Evolutionary conservation across 176 grass and related monocot species (phyloP).

Genomic region (Ampelocalamus luodianensis): DNA sequence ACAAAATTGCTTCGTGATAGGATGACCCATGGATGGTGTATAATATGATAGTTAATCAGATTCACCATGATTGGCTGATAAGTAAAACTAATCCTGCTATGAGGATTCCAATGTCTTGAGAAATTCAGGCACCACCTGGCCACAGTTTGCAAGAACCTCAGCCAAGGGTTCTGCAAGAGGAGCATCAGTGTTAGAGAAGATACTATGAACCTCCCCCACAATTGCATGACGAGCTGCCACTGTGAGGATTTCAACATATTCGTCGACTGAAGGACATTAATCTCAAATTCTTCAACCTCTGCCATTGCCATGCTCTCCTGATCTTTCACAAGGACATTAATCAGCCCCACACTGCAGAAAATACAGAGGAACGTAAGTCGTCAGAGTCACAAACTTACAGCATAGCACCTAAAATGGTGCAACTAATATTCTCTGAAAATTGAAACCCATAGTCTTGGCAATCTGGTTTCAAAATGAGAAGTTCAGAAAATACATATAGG

Average conservation of each 20-base stretch:
- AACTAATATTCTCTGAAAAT: slow-evolving; percentile 11
- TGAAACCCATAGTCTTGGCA: not conserved
- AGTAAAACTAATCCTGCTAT: slow-evolving; percentile 3
- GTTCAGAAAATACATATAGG: not conserved
- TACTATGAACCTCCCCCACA: slow-evolving; percentile 60
- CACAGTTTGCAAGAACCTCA: slow-evolving; percentile 60
- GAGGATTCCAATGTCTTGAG: slow-evolving; percentile 41
- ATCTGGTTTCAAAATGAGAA: not conserved
- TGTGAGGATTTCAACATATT: slow-evolving; percentile 60
- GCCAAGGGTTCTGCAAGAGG: slow-evolving; percentile 56
- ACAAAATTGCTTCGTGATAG: slow-evolving; percentile 38
- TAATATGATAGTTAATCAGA: not conserved
- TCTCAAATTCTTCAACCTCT: slow-evolving; percentile 64
- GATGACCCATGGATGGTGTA: not conserved
- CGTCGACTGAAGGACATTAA: slow-evolving; percentile 53
- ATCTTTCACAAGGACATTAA: slow-evolving; percentile 69
- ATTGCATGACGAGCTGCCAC: slow-evolving; percentile 52
- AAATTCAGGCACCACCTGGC: slow-evolving; percentile 62
- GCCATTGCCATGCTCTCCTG: slow-evolving; percentile 44
- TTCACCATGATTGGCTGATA: not conserved
- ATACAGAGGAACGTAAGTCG: slow-evolving; percentile 18
- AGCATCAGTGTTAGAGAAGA: slow-evolving; percentile 58
- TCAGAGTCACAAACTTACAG: not conserved
- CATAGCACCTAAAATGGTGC: not conserved
- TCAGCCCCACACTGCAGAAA: slow-evolving; percentile 59